phyloP scores from a whole-genome alignment of 306 rosid species.

The Aeschynomene evenia region DNA sequence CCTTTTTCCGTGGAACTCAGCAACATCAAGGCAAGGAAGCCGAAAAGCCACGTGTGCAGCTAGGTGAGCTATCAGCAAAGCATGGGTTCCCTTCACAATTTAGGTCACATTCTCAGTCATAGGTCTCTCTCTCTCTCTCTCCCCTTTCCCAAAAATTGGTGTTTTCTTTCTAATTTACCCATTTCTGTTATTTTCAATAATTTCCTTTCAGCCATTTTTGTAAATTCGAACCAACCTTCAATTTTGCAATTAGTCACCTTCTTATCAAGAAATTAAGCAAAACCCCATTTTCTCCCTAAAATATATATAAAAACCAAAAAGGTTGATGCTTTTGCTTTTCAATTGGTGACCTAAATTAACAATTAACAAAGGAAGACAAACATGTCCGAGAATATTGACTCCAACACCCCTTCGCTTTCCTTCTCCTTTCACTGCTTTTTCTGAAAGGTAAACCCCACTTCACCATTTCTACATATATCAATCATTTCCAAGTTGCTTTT shows the following conservation, averaged over 20 bases:
- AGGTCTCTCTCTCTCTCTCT: background rate
- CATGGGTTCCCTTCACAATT: background rate
- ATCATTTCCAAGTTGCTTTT: background rate
- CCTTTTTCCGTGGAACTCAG: background rate
- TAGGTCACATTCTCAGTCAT: background rate
- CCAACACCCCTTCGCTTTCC: conserved; percentile 26
- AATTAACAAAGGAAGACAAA: conserved; percentile 13
- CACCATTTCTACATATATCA: background rate
- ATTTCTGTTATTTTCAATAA: background rate
- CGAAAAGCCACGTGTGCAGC: conserved; percentile 20
- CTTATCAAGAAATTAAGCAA: background rate
- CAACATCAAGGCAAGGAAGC: background rate
- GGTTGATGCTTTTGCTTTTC: background rate
- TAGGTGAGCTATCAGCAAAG: background rate
- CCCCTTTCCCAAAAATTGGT: background rate
- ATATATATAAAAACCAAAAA: conserved; percentile 6
- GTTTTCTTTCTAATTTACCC: background rate
- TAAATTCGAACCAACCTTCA: background rate
- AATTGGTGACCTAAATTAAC: background rate
- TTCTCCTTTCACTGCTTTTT: conserved; percentile 15
- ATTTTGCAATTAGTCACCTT: conserved; percentile 12
- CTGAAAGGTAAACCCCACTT: conserved; percentile 43
- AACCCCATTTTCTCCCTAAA: background rate
- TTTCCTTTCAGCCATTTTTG: background rate
- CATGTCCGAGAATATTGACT: conserved; percentile 35